Evolutionary conservation across 2,329 filamentous ascomycete species (phyloP).

Genomic region (Purpureocillium lavendulum): DNA sequence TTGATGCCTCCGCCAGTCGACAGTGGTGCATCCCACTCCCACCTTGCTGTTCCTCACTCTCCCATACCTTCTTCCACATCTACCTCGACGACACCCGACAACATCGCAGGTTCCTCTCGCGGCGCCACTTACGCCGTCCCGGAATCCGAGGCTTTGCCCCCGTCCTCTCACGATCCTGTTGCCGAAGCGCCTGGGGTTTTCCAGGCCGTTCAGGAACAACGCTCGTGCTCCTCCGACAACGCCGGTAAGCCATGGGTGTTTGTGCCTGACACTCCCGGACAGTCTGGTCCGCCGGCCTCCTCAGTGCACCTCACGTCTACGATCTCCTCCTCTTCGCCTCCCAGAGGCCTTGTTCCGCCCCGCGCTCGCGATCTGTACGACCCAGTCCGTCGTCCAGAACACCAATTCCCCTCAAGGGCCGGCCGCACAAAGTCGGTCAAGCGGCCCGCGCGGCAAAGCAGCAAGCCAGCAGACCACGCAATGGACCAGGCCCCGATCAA

Average conservation of each 20-base stretch:
- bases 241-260: slow-evolving; percentile 8
- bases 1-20: slow-evolving; percentile 21
- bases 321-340: background rate
- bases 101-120: background rate
- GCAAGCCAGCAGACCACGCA: slow-evolving; percentile 12
- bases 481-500: slow-evolving; percentile 32
- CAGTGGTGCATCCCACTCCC: slow-evolving; percentile 7
- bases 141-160: slow-evolving; percentile 1
- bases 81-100: background rate
- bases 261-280: slow-evolving; percentile 8
- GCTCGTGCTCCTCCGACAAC: slow-evolving; percentile 7
- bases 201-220: slow-evolving; percentile 3
- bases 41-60: slow-evolving; percentile 6
- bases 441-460: slow-evolving; percentile 12
- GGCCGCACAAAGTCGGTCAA: slow-evolving; percentile 14
- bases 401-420: slow-evolving; percentile 4
- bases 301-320: background rate
- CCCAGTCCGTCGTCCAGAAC: no score
- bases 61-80: slow-evolving; percentile 2
- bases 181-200: background rate
- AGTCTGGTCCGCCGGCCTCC: slow-evolving; percentile 4
- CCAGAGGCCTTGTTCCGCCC: background rate
- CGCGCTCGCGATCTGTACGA: slow-evolving; percentile 1
- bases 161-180: background rate
- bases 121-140: background rate